Evolutionary conservation across 176 grass and related monocot genomes (phyloP).

Genomic region (Paspalum notatum): DNA sequence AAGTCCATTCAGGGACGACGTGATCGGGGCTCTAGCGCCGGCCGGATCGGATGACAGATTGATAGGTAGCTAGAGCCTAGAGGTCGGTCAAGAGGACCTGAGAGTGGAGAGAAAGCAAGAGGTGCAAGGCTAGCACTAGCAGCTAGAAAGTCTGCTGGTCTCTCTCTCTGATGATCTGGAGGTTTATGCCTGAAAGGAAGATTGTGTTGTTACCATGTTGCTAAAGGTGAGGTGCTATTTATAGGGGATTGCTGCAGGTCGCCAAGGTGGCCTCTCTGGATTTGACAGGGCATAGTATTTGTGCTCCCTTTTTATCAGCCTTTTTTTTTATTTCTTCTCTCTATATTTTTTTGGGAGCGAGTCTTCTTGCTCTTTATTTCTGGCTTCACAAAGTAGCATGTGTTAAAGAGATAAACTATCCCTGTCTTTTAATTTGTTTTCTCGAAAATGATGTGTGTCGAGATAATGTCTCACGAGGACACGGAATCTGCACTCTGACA

Average conservation of each 20-base stretch:
- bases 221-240: constrained; percentile 55
- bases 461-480: constrained; percentile 45
- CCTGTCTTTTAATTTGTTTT: constrained; percentile 43
- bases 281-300: constrained; percentile 41
- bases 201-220: constrained; percentile 35
- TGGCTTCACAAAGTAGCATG: neutral
- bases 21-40: too few relatives aligned
- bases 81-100: neutral
- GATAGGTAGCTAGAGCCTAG: too few relatives aligned
- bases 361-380: constrained; percentile 20
- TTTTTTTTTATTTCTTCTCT: neutral
- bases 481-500: constrained; percentile 22
- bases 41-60: neutral
- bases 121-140: constrained; percentile 29
- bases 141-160: constrained; percentile 18
- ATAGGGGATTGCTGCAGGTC: constrained; percentile 45
- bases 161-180: constrained; percentile 20
- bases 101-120: neutral
- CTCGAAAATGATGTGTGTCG: constrained; percentile 27
- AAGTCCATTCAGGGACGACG: constrained; percentile 58
- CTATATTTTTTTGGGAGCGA: neutral
- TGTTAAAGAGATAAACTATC: constrained; percentile 41
- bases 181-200: constrained; percentile 25
- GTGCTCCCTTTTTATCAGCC: constrained; percentile 31
- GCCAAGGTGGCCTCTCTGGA: constrained; percentile 39